phyloP scores from a whole-genome alignment of 352 stramenopile genomes.

The Phytophthora idaei region DNA sequence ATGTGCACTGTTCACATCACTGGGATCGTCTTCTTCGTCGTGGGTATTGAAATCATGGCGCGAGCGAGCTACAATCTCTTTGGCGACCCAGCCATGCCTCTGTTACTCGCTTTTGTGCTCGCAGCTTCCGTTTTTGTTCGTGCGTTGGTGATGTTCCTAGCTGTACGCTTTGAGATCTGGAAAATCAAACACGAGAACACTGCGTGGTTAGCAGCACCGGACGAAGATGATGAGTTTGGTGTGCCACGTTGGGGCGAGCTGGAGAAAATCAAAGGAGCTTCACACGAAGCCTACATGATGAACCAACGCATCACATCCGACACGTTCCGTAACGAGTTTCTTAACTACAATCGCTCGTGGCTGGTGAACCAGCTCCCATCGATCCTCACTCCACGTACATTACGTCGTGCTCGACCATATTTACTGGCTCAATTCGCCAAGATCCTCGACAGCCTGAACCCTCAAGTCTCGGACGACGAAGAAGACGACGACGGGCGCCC shows the following conservation, averaged over 20 bases:
- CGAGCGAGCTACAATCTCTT: slow-evolving; percentile 96
- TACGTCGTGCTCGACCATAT: slow-evolving; percentile 92
- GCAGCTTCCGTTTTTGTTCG: slow-evolving; percentile 65
- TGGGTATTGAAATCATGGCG: slow-evolving; percentile 97
- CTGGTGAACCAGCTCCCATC: slow-evolving; percentile 95
- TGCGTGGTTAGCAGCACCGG: slow-evolving; percentile 89
- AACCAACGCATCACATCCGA: slow-evolving; percentile 97
- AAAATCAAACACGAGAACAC: slow-evolving; percentile 97
- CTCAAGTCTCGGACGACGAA: slow-evolving; percentile 93
- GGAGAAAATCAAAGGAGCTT: slow-evolving; percentile 93
- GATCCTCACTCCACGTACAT: slow-evolving; percentile 94
- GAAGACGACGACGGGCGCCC: slow-evolving; percentile 84
- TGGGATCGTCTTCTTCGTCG: slow-evolving; percentile 94
- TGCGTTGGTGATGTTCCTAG: slow-evolving; percentile 80
- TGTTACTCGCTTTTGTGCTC: slow-evolving; percentile 84
- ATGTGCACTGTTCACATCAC: slow-evolving; percentile 95
- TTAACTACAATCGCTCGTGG: slow-evolving; percentile 98
- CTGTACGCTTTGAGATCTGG: slow-evolving; percentile 92
- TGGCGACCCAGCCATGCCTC: slow-evolving; percentile 91
- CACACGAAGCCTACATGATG: slow-evolving; percentile 96
- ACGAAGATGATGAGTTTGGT: slow-evolving; percentile 93
- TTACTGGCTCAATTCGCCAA: slow-evolving; percentile 96
- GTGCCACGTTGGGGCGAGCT: slow-evolving; percentile 93
- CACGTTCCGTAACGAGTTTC: slow-evolving; percentile 98
- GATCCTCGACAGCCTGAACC: slow-evolving; percentile 95